Percentiles rank a stretch among this genome's conserved stretches.
Evolutionary conservation across 225 moss, liverwort and hornwort genomes (phyloP).

Genomic region (Anthoceros angustus): DNA sequence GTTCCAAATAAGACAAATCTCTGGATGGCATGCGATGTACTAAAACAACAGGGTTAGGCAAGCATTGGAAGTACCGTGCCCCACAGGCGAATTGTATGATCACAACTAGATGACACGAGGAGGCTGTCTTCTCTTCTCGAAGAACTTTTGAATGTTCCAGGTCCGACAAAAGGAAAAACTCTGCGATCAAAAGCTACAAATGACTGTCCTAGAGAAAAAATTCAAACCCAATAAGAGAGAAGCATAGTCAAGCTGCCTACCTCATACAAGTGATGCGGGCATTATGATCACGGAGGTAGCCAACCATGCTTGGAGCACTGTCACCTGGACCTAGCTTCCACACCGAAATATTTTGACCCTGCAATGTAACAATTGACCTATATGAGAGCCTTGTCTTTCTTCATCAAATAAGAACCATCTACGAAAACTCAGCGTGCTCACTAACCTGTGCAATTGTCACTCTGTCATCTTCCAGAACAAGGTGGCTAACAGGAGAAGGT

Average conservation of each 20-base stretch:
- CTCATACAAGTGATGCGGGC: constrained; percentile 60
- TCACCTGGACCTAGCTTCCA: constrained; percentile 34
- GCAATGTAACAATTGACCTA: neutral
- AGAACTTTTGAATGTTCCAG: constrained; percentile 32
- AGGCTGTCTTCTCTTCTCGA: constrained; percentile 30
- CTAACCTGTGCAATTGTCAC: constrained; percentile 43
- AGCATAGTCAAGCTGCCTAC: constrained; percentile 7
- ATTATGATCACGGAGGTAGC: constrained; percentile 48
- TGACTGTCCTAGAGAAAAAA: neutral
- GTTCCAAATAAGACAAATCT: no score
- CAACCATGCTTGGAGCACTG: constrained; percentile 28
- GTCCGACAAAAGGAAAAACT: constrained; percentile 35
- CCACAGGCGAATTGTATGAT: constrained; percentile 64
- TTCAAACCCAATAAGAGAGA: neutral
- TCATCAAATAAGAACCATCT: neutral
- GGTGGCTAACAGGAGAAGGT: constrained; percentile 45
- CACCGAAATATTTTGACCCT: constrained; percentile 57
- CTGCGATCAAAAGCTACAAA: constrained; percentile 12
- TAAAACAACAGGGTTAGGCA: no score
- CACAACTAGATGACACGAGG: constrained; percentile 56
- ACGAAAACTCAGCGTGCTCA: neutral
- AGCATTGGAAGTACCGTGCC: constrained; percentile 26
- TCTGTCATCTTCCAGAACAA: constrained; percentile 40
- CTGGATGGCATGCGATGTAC: no score
- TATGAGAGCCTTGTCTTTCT: neutral